A percentile compares a stretch with the other conserved stretches of the same genome.
Evolutionary conservation across 2,329 filamentous ascomycete species (phyloP).

Genomic region (Cercospora brassicicola): DNA sequence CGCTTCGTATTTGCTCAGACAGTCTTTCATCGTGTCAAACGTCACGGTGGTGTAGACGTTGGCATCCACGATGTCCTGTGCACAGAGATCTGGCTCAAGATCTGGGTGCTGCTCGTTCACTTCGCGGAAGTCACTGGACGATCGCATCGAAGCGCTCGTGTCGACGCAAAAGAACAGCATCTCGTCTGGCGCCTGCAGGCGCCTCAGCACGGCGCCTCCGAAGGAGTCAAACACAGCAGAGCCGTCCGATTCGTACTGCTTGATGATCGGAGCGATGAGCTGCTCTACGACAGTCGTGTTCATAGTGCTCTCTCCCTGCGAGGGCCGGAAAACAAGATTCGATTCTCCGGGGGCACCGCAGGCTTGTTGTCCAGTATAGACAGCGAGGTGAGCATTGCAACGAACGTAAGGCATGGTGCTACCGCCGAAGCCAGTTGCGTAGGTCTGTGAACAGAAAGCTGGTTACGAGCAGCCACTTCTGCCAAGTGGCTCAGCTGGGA

Average conservation of each 20-base stretch:
- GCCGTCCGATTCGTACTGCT: conserved; percentile 36
- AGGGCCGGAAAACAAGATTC: conserved; percentile 39
- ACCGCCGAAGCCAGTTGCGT: conserved; percentile 34
- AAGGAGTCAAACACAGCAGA: conserved; percentile 41
- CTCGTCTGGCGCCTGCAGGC: conserved; percentile 38
- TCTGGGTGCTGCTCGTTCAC: conserved; percentile 27
- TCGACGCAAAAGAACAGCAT: conserved; percentile 41
- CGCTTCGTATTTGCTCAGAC: conserved; percentile 30
- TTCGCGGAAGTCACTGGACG: conserved; percentile 37
- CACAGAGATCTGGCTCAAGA: conserved; percentile 16
- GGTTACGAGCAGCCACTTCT: conserved; percentile 36
- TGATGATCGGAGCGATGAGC: conserved; percentile 38
- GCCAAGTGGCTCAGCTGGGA: conserved; percentile 36
- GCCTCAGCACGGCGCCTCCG: conserved; percentile 34
- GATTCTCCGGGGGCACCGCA: conserved; percentile 40
- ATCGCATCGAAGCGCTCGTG: conserved; percentile 38
- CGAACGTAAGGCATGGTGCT: conserved; percentile 40
- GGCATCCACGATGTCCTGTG: conserved; percentile 10
- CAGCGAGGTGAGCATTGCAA: conserved; percentile 37
- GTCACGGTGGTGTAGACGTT: conserved; percentile 17
- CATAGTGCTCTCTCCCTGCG: conserved; percentile 35
- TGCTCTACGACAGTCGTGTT: conserved; percentile 42
- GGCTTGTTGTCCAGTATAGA: conserved; percentile 40
- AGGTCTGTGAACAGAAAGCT: conserved; percentile 37
- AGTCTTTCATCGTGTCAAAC: conserved; percentile 35